Percentiles rank a stretch among this genome's conserved stretches.
These are phyloP conservation scores for Agaricus sinodeliciosus DNA, from an alignment of 768 basidiomycete genomes.

Conservation along the genomic window DNA sequence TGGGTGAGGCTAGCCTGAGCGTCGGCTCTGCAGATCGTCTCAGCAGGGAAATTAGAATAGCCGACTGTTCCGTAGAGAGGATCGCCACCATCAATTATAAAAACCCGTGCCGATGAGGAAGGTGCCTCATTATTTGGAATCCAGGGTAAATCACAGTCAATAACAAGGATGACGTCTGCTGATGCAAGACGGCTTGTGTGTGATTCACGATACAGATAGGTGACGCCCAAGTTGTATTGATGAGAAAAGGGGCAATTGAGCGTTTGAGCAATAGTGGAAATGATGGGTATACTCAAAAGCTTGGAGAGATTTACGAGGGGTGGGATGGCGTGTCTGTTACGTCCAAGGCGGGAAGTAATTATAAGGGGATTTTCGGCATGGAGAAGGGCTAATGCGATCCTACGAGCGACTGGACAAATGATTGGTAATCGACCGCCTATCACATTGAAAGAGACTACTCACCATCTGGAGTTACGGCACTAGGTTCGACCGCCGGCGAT, in stretches of 20 bases:
- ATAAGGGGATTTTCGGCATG: conserved; percentile 51
- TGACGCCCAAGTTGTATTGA: conserved; percentile 44
- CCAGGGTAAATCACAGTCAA: conserved; percentile 69
- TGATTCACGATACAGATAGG: conserved; percentile 38
- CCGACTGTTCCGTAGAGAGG: conserved; percentile 48
- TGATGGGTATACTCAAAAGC: conserved; percentile 48
- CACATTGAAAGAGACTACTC: not conserved
- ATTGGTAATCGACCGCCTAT: not conserved
- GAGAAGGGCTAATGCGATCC: conserved; percentile 43
- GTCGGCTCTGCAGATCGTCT: conserved; percentile 54
- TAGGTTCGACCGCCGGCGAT: conserved; percentile 50
- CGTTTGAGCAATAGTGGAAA: conserved; percentile 40
- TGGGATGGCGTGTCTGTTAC: conserved; percentile 40
- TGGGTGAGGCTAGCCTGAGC: conserved; percentile 44
- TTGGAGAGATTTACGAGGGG: conserved; percentile 42
- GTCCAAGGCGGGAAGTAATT: conserved; percentile 57
- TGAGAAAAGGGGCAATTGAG: conserved; percentile 54
- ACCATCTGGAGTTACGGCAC: conserved; percentile 37
- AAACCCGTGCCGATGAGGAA: conserved; percentile 36
- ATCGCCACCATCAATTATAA: conserved; percentile 56
- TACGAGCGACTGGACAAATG: conserved; percentile 21
- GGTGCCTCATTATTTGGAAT: conserved; percentile 45
- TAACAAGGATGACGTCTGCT: conserved; percentile 57
- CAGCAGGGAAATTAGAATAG: conserved; percentile 47
- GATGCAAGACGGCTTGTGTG: conserved; percentile 40